phyloP scores from a whole-genome alignment of 306 rosid species.

The Begonia loranthoides region DNA sequence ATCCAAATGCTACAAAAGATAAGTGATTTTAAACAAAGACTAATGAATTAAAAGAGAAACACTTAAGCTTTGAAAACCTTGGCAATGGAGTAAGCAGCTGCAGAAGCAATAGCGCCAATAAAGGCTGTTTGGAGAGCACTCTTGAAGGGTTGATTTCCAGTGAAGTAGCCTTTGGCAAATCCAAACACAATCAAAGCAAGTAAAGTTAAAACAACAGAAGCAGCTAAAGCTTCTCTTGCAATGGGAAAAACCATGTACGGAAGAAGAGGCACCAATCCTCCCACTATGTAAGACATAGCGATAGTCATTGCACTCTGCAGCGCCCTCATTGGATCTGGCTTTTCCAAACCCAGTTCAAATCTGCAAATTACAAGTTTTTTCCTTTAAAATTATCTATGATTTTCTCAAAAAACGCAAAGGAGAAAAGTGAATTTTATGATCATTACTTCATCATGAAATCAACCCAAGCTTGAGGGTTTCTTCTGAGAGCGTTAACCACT shows the following conservation, averaged over 20 bases:
- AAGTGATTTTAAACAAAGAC: too few species aligned
- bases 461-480: conserved; percentile 81
- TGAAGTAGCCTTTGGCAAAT: conserved; percentile 69
- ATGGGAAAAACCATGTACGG: conserved; percentile 60
- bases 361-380: conserved; percentile 23
- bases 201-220: conserved; percentile 55
- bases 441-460: conserved; percentile 95
- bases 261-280: conserved; percentile 60
- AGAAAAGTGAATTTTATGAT: not conserved
- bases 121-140: conserved; percentile 76
- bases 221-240: conserved; percentile 50
- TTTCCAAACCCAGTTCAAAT: conserved; percentile 84
- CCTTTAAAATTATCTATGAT: not conserved
- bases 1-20: too few species aligned
- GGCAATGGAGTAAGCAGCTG: conserved; percentile 73
- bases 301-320: conserved; percentile 73
- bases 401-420: not conserved
- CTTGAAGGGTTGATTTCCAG: conserved; percentile 48
- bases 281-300: conserved; percentile 62
- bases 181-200: conserved; percentile 63
- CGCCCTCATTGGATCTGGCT: conserved; percentile 93
- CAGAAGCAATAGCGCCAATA: conserved; percentile 77
- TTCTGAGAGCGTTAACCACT: conserved; percentile 65
- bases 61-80: conserved; percentile 30
- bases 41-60: too few species aligned